Evolutionary conservation across 1,284 basidiomycete species (phyloP).

Genomic region (Irpex lacteus): DNA sequence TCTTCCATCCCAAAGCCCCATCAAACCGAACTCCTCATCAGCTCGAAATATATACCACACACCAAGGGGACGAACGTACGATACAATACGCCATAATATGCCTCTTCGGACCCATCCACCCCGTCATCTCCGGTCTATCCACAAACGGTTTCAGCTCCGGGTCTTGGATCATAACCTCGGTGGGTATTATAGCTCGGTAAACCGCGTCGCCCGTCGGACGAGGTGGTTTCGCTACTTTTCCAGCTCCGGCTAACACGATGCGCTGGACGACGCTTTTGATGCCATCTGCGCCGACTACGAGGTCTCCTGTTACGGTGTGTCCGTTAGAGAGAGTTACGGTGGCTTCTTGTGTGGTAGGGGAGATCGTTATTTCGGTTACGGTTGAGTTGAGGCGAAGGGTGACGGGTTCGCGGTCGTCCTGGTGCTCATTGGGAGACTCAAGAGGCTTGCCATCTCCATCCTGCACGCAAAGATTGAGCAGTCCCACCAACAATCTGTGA

Average conservation of each 20-base stretch:
- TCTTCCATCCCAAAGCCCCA: conserved; percentile 17
- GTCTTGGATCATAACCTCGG: conserved; percentile 42
- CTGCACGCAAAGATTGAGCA: conserved; percentile 15
- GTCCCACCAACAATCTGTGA: conserved; percentile 46
- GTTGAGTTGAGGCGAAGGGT: conserved; percentile 41
- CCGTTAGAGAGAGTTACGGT: not conserved
- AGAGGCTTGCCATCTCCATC: not conserved
- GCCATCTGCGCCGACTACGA: conserved; percentile 44
- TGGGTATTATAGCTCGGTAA: conserved; percentile 46
- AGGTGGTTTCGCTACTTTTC: conserved; percentile 24
- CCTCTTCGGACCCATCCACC: conserved; percentile 40
- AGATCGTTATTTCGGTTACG: conserved; percentile 34
- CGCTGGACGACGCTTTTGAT: conserved; percentile 50
- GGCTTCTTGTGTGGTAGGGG: conserved; percentile 25
- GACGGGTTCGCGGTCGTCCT: conserved; percentile 40
- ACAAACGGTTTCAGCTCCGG: conserved; percentile 43
- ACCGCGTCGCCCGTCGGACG: conserved; percentile 52
- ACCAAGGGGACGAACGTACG: conserved; percentile 21
- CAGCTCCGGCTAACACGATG: conserved; percentile 31
- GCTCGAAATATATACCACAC: too few relatives aligned
- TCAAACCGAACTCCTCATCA: too few relatives aligned
- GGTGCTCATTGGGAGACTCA: too few relatives aligned
- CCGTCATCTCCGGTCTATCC: conserved; percentile 38
- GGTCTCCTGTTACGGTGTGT: conserved; percentile 36
- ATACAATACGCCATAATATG: conserved; percentile 44